Conservation (phyloP, 2,329 filamentous ascomycete genomes). For the Stemphylium lycopersici region DNA sequence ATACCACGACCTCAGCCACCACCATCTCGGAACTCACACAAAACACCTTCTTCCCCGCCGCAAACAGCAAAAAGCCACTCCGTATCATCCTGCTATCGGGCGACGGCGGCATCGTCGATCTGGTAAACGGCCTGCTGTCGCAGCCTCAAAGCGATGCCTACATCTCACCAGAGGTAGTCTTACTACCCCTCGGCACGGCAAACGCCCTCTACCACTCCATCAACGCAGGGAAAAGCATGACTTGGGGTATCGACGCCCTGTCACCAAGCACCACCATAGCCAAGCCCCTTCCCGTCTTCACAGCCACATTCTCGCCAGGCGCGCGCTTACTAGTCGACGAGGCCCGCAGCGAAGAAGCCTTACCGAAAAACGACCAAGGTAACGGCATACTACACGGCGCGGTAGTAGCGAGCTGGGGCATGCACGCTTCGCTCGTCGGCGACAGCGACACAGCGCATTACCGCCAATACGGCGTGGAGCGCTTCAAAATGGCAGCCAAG, state of each 20-base stretch:
- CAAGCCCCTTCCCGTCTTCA: slow-evolving; percentile 52
- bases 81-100: slow-evolving; percentile 80
- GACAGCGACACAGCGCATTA: slow-evolving; percentile 87
- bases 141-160: slow-evolving; percentile 31
- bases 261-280: slow-evolving; percentile 41
- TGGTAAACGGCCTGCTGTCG: slow-evolving; percentile 70
- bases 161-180: slow-evolving; percentile 61
- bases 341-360: slow-evolving; percentile 50
- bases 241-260: slow-evolving; percentile 51
- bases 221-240: slow-evolving; percentile 46
- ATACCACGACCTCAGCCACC: slow-evolving; percentile 67
- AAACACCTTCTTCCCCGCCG: slow-evolving; percentile 55
- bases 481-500: slow-evolving; percentile 84
- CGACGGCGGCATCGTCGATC: slow-evolving; percentile 84
- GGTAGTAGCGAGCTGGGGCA: slow-evolving; percentile 87
- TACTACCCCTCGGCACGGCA: slow-evolving; percentile 61
- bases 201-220: slow-evolving; percentile 58
- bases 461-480: slow-evolving; percentile 74
- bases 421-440: slow-evolving; percentile 87
- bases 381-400: slow-evolving; percentile 65
- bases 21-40: slow-evolving; percentile 70
- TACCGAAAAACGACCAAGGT: slow-evolving; percentile 31
- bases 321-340: slow-evolving; percentile 52
- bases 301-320: slow-evolving; percentile 53
- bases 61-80: slow-evolving; percentile 51